A percentile compares a stretch with the other conserved stretches of the same genome.
These are phyloP conservation scores for Begonia fuchsioides DNA, from an alignment of 306 rosid species.

Conservation along the genomic window DNA sequence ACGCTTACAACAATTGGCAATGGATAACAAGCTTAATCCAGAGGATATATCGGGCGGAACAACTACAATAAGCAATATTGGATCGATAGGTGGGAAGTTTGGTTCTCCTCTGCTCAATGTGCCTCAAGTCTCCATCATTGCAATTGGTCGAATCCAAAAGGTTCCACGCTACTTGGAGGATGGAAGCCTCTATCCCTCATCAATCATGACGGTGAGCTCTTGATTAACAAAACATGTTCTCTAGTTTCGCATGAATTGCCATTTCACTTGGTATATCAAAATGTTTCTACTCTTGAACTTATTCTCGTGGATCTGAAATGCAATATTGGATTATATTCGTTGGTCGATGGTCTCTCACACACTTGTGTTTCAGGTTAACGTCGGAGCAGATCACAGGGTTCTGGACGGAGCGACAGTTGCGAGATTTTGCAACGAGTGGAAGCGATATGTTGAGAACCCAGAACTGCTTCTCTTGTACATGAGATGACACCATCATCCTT, in stretches of 20 bases:
- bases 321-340: too few relatives aligned
- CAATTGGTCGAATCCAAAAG: conserved; percentile 75
- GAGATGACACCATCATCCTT: conserved; percentile 20
- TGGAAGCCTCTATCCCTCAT: conserved; percentile 54
- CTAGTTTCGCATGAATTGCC: too few relatives aligned
- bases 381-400: conserved; percentile 95
- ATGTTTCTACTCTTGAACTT: too few relatives aligned
- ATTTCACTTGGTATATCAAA: too few relatives aligned
- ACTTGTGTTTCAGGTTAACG: conserved; percentile 40
- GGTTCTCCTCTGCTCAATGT: conserved; percentile 92
- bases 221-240: not conserved
- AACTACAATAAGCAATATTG: conserved; percentile 76
- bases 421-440: conserved; percentile 83
- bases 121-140: conserved; percentile 85
- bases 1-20: conserved; percentile 62
- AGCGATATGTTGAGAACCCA: conserved; percentile 56
- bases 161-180: conserved; percentile 48
- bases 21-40: conserved; percentile 63
- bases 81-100: conserved; percentile 88
- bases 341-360: not conserved
- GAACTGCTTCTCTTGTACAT: conserved; percentile 58
- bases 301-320: too few relatives aligned
- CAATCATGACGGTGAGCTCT: conserved; percentile 68
- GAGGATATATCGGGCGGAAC: conserved; percentile 73
- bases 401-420: conserved; percentile 97